A percentile compares a stretch with the other conserved stretches of the same genome.
phyloP scores from a whole-genome alignment of 2,329 filamentous ascomycete genomes.

The Nemania sp. region DNA sequence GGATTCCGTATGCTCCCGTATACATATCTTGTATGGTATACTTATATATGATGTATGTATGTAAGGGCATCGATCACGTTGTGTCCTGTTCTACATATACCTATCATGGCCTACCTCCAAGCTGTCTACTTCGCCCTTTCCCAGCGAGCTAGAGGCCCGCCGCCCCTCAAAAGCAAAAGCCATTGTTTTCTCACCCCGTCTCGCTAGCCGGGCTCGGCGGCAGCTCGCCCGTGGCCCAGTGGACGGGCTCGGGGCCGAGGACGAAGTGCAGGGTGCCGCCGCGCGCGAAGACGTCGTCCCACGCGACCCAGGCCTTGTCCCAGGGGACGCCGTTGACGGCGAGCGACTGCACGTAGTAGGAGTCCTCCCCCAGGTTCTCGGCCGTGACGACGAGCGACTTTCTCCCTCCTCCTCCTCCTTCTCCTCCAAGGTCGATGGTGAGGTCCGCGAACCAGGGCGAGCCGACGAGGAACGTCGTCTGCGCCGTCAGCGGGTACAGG shows the following conservation, averaged over 20 bases:
- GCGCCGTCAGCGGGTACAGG: constrained; percentile 69
- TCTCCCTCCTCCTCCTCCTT: too few relatives aligned
- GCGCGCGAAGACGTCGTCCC: constrained; percentile 67
- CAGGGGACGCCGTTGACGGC: constrained; percentile 67
- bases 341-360: constrained; percentile 67
- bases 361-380: constrained; percentile 52
- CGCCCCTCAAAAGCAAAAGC: too few relatives aligned
- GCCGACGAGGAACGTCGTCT: constrained; percentile 68
- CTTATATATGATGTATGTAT: too few relatives aligned
- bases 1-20: too few relatives aligned
- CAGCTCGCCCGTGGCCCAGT: constrained; percentile 63
- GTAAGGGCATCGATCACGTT: too few relatives aligned
- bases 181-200: background rate
- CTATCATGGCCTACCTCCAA: too few relatives aligned
- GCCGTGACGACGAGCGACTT: constrained; percentile 60
- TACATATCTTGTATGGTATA: too few relatives aligned
- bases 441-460: constrained; percentile 66
- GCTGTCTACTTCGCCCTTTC: too few relatives aligned
- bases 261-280: constrained; percentile 68
- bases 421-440: constrained; percentile 60
- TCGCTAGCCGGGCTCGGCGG: constrained; percentile 63
- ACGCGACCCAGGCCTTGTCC: constrained; percentile 67
- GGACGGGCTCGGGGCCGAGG: constrained; percentile 55
- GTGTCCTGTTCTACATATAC: too few relatives aligned
- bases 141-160: too few relatives aligned